A percentile compares a stretch with the other conserved stretches of the same genome.
These are phyloP conservation scores for Xylariales sp. DNA, from an alignment of 2,329 filamentous ascomycete genomes.

Conservation along the genomic window DNA sequence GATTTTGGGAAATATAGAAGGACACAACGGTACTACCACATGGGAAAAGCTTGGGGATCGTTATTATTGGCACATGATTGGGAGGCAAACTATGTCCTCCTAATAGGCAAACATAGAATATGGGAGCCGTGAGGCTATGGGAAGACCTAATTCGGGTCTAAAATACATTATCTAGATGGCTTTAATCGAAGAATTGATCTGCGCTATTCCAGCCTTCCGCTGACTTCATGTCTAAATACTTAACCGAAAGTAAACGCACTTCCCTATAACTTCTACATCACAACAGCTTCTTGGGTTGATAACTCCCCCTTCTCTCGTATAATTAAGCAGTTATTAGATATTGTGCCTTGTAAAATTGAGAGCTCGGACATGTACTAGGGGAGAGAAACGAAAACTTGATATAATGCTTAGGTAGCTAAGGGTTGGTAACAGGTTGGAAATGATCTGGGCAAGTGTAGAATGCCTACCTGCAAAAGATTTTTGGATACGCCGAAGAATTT, in stretches of 20 bases:
- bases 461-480: not conserved
- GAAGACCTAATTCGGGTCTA: not conserved
- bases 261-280: not conserved
- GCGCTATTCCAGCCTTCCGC: not conserved
- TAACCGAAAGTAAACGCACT: not conserved
- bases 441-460: not conserved
- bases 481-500: too few relatives aligned
- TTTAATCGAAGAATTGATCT: constrained; percentile 1
- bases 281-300: too few relatives aligned
- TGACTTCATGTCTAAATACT: not conserved
- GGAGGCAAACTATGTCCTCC: not conserved
- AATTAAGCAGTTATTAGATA: not conserved
- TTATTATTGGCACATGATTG: not conserved
- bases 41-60: constrained; percentile 2
- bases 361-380: not conserved
- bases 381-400: too few relatives aligned
- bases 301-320: too few relatives aligned
- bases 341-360: not conserved
- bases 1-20: constrained; percentile 14
- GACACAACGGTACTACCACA: constrained; percentile 8
- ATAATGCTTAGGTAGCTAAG: not conserved
- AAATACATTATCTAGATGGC: not conserved
- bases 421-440: too few relatives aligned
- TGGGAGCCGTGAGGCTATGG: not conserved
- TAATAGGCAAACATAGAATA: not conserved